Conservation (phyloP, 176 grass and related monocot genomes). For the Tillandsia fasciculata region DNA sequence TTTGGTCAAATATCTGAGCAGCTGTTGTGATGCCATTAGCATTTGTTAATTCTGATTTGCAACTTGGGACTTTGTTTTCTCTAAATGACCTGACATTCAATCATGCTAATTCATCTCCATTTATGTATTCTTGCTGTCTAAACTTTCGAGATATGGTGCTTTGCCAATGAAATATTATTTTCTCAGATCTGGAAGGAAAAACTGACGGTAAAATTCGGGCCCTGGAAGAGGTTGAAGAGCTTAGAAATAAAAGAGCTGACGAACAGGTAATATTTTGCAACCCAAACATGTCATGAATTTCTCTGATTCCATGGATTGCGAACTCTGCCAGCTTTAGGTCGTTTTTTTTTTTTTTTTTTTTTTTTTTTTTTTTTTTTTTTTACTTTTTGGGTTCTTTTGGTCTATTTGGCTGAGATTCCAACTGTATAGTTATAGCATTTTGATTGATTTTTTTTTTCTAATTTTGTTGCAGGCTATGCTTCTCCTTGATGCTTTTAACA, state of each 20-base stretch:
- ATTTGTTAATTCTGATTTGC: not conserved
- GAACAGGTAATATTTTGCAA: constrained; percentile 50
- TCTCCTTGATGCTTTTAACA: constrained; percentile 78
- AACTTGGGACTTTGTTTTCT: no score
- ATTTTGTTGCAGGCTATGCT: constrained; percentile 49
- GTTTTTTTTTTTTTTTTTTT: not conserved
- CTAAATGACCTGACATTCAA: not conserved
- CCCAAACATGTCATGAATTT: not conserved
- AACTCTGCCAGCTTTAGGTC: not conserved
- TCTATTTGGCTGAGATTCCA: not conserved
- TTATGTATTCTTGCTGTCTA: not conserved
- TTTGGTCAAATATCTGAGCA: not conserved
- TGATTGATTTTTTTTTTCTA: not conserved
- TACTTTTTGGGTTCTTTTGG: not conserved
- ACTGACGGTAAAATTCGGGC: constrained; percentile 63
- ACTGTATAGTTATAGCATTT: not conserved
- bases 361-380: no score
- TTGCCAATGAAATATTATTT: not conserved
- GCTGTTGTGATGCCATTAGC: not conserved
- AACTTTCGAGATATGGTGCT: not conserved
- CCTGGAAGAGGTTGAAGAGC: constrained; percentile 68
- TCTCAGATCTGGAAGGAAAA: constrained; percentile 78
- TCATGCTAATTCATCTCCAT: not conserved
- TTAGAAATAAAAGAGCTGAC: constrained; percentile 81
- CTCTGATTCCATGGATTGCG: not conserved